These are phyloP conservation scores for Cunninghamia lanceolata DNA, from an alignment of 75 land plant genomes.

Conservation along the genomic window DNA sequence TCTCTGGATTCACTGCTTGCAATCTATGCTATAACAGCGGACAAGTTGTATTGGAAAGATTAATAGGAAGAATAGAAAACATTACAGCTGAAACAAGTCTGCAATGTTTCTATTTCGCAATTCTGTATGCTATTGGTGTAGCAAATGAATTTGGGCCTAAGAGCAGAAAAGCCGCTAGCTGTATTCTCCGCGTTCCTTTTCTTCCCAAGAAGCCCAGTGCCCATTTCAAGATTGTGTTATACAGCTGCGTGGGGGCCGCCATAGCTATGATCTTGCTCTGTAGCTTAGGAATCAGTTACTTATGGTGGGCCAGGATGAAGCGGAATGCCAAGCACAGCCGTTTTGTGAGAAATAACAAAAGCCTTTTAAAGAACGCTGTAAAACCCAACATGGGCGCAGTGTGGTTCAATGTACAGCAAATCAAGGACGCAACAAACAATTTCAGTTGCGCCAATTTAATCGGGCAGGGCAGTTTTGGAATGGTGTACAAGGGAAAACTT, in stretches of 20 bases:
- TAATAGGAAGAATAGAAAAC: background rate
- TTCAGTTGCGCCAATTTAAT: conserved; percentile 59
- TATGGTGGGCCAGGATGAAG: background rate
- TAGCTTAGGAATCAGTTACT: no score
- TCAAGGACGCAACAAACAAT: conserved; percentile 7
- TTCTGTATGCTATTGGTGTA: conserved; percentile 43
- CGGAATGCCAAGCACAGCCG: background rate
- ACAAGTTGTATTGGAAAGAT: background rate
- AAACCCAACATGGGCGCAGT: background rate
- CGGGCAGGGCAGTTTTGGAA: conserved; percentile 80
- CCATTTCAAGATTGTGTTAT: conserved; percentile 1
- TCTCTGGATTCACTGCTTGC: conserved; percentile 8
- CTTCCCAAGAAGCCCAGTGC: conserved; percentile 13
- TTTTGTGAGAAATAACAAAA: background rate
- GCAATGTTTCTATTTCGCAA: conserved; percentile 19
- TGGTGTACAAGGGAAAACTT: conserved; percentile 69
- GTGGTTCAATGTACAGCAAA: background rate
- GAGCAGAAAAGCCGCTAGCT: conserved; percentile 23
- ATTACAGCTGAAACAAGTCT: background rate
- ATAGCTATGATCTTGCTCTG: background rate
- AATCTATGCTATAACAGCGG: conserved; percentile 8
- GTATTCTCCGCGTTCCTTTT: conserved; percentile 26
- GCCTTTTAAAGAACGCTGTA: background rate
- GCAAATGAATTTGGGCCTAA: conserved; percentile 45
- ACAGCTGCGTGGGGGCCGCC: conserved; percentile 5